Evolutionary conservation across 2,329 filamentous ascomycete genomes (phyloP).

Genomic region (Curvularia sp.): DNA sequence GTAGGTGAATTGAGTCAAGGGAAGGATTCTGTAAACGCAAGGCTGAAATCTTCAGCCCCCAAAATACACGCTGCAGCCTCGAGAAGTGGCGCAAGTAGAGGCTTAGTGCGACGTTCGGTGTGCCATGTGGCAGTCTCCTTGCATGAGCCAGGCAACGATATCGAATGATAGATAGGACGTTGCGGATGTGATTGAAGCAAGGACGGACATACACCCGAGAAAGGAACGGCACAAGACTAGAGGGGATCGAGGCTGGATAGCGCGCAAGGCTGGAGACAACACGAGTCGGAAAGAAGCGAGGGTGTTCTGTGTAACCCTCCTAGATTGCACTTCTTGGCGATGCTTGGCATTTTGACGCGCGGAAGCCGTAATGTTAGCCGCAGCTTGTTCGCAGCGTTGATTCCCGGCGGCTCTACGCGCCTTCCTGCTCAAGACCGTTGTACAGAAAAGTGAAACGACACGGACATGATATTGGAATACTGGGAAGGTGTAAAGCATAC

Average conservation of each 20-base stretch:
- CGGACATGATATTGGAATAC: background rate
- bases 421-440: background rate
- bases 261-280: background rate
- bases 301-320: background rate
- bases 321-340: conserved; percentile 1
- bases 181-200: background rate
- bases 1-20: background rate
- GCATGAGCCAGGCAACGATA: background rate
- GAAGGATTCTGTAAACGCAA: background rate
- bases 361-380: background rate
- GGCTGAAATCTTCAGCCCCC: background rate
- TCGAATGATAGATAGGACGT: background rate
- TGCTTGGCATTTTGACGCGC: background rate
- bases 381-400: background rate
- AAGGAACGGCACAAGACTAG: background rate
- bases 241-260: too few relatives aligned
- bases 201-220: background rate
- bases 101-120: conserved; percentile 6
- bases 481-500: background rate
- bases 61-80: background rate
- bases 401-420: background rate
- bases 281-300: background rate
- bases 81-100: background rate
- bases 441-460: background rate
- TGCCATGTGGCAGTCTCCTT: conserved; percentile 3